These are phyloP conservation scores for Rhizophora apiculata DNA, from an alignment of 345 rosid genomes.

Conservation along the genomic window DNA sequence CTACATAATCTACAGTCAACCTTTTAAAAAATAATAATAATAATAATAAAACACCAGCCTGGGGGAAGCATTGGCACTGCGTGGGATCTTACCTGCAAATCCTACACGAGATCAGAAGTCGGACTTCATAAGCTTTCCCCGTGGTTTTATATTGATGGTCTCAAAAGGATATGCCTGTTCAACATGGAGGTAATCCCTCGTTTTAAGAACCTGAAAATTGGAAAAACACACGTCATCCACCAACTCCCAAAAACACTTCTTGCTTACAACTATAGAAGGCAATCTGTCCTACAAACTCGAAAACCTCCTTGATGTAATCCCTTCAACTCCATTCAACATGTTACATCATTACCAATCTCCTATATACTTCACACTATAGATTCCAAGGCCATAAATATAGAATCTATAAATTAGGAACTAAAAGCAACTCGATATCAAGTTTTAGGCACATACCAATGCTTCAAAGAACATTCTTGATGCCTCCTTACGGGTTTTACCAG, in stretches of 20 bases:
- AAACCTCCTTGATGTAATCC: too few relatives aligned
- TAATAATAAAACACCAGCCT: constrained; percentile 1
- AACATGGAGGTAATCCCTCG: constrained; percentile 86
- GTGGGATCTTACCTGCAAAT: constrained; percentile 18
- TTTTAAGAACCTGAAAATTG: constrained; percentile 71
- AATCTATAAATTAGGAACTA: neutral
- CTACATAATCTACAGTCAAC: neutral
- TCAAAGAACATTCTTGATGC: constrained; percentile 99
- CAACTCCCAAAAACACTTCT: neutral
- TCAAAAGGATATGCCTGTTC: constrained; percentile 77
- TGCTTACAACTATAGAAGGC: neutral
- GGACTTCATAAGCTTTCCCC: constrained; percentile 80
- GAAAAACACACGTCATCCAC: neutral
- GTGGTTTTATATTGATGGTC: constrained; percentile 58
- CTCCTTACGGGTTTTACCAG: constrained; percentile 95
- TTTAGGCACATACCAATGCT: constrained; percentile 64
- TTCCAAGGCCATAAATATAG: neutral
- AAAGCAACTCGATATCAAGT: neutral
- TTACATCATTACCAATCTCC: too few relatives aligned
- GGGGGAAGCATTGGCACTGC: constrained; percentile 19
- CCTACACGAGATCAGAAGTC: constrained; percentile 49
- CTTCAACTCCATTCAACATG: too few relatives aligned
- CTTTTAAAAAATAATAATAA: neutral
- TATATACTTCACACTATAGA: neutral
- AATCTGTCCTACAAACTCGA: neutral